Evolutionary conservation across 495 filamentous ascomycete species (phyloP), one percentile per base, ranked within the genome.

Genomic region (Niebla homalea): DNA sequence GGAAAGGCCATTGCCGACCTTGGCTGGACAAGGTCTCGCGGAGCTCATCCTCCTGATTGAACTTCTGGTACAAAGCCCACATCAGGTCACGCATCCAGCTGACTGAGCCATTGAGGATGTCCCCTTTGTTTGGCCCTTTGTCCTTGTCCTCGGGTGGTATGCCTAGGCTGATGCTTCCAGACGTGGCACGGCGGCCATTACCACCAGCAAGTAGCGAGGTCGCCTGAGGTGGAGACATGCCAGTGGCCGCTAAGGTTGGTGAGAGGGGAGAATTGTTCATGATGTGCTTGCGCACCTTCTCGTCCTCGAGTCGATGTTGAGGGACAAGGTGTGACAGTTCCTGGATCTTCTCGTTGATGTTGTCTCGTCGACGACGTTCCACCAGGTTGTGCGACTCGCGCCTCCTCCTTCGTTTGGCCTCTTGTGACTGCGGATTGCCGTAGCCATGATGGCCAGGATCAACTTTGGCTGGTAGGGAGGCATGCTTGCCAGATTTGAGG

Each of bases 291-390:
- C 88, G 83, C 25, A 98, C 81, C 61, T 95, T 96, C 64, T 98
- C 92, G 62, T 98, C 92, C 58, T 98, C 92, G 14, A 98, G 74
- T 15, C 92, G 83, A 62, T 98, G 92, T 55, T 81, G 73, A 20
- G 92, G 92, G 11, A 98, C 92, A 1, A 98, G 77, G 59, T 89
- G 86, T 55, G 87, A 92, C 4, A 98, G 75, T 57, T 98, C 92
- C 56, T 97, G 90, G 51, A 98, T 98, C 6, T 92, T 79, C 63
- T 98, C 92, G 59, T 98, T 98, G 72, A 98, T 98, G 56, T 98
- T 96, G 66, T 98, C 92, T 40, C 92, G 79, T 42, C 92, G 83
- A 29, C 92, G 81, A 45, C 92, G 85, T 64, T 98, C 92, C 10
- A 98, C 92, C 40, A 94, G 72, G 59, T 98, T 98, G 68, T 98